A percentile compares a stretch with the other conserved stretches of the same genome.
phyloP scores from a whole-genome alignment of 2,329 filamentous ascomycete species.

The Nectriaceae sp. region DNA sequence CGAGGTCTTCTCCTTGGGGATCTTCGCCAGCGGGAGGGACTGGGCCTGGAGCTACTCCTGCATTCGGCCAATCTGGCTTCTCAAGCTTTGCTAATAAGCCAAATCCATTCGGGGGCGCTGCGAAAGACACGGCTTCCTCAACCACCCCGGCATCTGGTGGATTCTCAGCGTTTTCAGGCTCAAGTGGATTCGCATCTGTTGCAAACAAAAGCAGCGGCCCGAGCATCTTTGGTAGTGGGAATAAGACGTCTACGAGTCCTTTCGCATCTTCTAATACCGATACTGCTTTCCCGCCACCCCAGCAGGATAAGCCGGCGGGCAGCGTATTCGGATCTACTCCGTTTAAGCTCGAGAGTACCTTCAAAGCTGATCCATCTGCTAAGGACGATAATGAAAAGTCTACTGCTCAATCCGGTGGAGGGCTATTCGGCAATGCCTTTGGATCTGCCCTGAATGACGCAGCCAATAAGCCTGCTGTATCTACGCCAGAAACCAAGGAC shows the following conservation, averaged over 20 bases:
- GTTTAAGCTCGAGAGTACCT: conserved; percentile 69
- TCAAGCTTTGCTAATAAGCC: conserved; percentile 40
- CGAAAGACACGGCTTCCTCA: conserved; percentile 26
- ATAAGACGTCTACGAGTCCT: conserved; percentile 36
- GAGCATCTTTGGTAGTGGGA: conserved; percentile 39
- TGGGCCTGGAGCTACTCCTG: conserved; percentile 35
- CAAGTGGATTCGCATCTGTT: conserved; percentile 57
- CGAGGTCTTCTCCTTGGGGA: conserved; percentile 57
- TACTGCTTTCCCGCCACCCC: conserved; percentile 28
- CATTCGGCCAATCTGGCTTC: conserved; percentile 59
- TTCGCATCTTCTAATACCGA: conserved; percentile 30
- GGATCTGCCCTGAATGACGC: conserved; percentile 56
- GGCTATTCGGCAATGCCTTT: conserved; percentile 64
- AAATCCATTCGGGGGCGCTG: conserved; percentile 41
- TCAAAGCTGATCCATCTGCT: conserved; percentile 63
- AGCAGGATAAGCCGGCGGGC: conserved; percentile 32
- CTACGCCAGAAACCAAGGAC: conserved; percentile 45
- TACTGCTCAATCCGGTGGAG: conserved; percentile 41
- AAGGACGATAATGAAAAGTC: conserved; percentile 60
- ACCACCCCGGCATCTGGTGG: conserved; percentile 42
- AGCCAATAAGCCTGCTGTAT: conserved; percentile 38
- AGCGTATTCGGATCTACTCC: conserved; percentile 51
- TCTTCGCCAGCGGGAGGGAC: conserved; percentile 22
- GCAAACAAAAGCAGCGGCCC: conserved; percentile 36
- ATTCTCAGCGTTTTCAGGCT: conserved; percentile 56